Base-by-base conservation (phyloP, 2,329 filamentous ascomycete species). In the Aspergillus tubingensis region DNA sequence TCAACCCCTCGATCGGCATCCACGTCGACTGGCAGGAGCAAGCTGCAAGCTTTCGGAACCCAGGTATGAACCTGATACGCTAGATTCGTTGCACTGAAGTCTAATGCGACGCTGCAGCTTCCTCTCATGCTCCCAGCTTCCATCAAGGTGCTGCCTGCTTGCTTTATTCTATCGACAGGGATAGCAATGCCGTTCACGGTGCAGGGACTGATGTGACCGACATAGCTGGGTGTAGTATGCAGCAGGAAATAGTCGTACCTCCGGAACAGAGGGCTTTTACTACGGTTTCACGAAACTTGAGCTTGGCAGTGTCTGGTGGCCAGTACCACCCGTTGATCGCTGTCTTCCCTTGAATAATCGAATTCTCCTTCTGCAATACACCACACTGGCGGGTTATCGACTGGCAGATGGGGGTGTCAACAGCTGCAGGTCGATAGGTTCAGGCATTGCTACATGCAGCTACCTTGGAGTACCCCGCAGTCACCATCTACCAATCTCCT, bases 401-500 rank as follows among this genome's bases (percentile, higher is more conserved):
- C 10, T 21, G 11, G 7, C 47, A 50, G 3, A n/a, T 49, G 47
- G 3, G 13, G 8, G 8, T 13, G 23, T 25, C 15, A 3, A 47
- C 43, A 47, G 13, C 8, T 27, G 41, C 23, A 25, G 11, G 39
- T 13, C 15, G 25, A 30, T 44, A 21, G 25, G 17, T 36, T 55
- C 44, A 41, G 53, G 53, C 53, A 47, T 55, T 47, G 41, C 39
- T 43, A 55, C 53, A 55, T 55, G 53, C 53, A 55, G 53, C 39
- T 23, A 54, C 25, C 25, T 23, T 38, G 5, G 15, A 43, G 10
- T 36, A 36, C 53, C 53, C 53, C 41, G 39, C 53, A 47, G 23
- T 54, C 25, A 8, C 8, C 52, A 32, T 36, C 23, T 6, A 39
- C 23, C n/a, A 38, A 17, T 52, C 3, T 15, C 13, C 27, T 27